Base-by-base conservation (phyloP, 2,329 filamentous ascomycete genomes). In the Metarhizium robertsii region DNA sequence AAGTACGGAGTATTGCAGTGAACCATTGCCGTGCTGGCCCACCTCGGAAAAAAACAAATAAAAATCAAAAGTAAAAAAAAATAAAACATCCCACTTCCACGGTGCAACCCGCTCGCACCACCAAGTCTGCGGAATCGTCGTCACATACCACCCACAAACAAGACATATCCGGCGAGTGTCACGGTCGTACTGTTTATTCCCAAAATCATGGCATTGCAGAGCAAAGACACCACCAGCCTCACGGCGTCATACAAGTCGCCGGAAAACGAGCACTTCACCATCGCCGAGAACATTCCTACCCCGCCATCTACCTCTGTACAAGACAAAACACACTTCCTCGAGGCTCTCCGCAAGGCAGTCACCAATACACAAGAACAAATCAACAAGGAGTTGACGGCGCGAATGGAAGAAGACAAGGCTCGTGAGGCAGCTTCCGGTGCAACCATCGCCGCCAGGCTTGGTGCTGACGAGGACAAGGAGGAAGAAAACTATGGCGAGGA, bases 401-500 rank as follows among this genome's bases (percentile, higher is more conserved):
- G 85, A 56, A 92, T 92, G 88, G 86, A 86, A 42, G 78, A 87
- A 58, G 87, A 91, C 66, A 87, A 85, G 65, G 72, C 71, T 8
- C 71, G 73, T 14, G 76, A 76, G 16, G 71, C 70, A 1, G 68
- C 69, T 0, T 40, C 54, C 0, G 50, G 16, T 30, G 42, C 8
- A 4, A 13, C 36, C 2, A 64, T 55, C 18, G 20, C 50, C 2
- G 64, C 55, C 25, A 59, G 49, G 40, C 57, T 65, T 57, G 51
- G 65, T 57, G 64, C 75, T 10, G 78, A 83, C 57, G 81, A 85
- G 57, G 75, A 69, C 11, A 78, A 79, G 59, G 83, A 85, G 65
- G 88, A 90, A 66, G 83, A 88, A 64, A 87, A 91, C 66, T 95
- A 96, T 67, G 91, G 90, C 50, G 91, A 95, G 69, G 90, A 95